Evolutionary conservation across 768 basidiomycete genomes (phyloP).

Genomic region (Phylloporus sp.): DNA sequence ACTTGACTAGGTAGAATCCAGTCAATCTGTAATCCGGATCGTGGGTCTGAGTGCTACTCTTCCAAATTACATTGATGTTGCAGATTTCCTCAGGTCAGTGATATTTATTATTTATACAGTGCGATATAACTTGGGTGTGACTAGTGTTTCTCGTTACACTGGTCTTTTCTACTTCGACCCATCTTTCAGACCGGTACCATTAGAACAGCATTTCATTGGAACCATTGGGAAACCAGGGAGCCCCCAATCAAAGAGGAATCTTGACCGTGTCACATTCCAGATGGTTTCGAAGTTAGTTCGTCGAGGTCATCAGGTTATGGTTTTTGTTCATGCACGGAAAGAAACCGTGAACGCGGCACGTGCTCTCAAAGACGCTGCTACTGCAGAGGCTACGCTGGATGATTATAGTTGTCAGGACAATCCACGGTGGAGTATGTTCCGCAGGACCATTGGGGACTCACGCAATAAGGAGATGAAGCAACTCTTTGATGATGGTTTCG

Average conservation of each 20-base stretch:
- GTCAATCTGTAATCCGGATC: conserved; percentile 92
- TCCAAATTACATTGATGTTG: conserved; percentile 95
- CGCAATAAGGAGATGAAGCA: conserved; percentile 96
- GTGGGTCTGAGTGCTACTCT: conserved; percentile 95
- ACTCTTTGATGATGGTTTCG: conserved; percentile 88
- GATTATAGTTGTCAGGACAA: conserved; percentile 82
- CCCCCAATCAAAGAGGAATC: conserved; percentile 67
- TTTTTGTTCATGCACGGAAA: conserved; percentile 97
- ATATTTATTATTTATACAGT: background rate
- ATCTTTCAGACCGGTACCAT: conserved; percentile 92
- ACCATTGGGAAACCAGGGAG: conserved; percentile 85
- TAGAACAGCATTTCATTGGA: conserved; percentile 97
- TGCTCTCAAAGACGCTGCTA: conserved; percentile 72
- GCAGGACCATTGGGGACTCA: conserved; percentile 73
- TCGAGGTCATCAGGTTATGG: conserved; percentile 98
- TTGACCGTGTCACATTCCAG: conserved; percentile 84
- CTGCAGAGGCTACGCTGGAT: conserved; percentile 64
- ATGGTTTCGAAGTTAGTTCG: conserved; percentile 86
- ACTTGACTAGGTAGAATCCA: conserved; percentile 78
- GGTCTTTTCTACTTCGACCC: conserved; percentile 98
- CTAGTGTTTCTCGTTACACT: conserved; percentile 76
- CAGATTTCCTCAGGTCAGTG: conserved; percentile 82
- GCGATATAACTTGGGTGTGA: conserved; percentile 4
- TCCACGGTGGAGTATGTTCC: conserved; percentile 72
- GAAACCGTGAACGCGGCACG: conserved; percentile 94